These are phyloP conservation scores for Dinochytrium kinnereticum DNA, from an alignment of 371 early-diverging fungal species.

Conservation along the genomic window DNA sequence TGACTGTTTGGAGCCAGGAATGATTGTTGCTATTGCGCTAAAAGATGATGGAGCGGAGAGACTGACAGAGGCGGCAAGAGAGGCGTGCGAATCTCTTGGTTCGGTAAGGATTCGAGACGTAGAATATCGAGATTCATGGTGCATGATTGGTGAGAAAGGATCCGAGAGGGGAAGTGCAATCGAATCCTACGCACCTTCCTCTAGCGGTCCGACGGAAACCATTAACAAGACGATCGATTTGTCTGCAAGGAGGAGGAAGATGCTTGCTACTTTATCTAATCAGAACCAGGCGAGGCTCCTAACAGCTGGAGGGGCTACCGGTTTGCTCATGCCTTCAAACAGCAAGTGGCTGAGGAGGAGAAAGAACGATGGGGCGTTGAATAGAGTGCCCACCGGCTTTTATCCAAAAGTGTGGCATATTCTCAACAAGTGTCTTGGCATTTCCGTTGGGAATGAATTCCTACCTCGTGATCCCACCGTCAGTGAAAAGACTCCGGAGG, in stretches of 20 bases:
- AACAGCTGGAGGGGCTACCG: conserved; percentile 16
- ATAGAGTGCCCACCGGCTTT: conserved; percentile 78
- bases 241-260: conserved; percentile 21
- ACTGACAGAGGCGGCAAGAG: conserved; percentile 61
- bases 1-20: conserved; percentile 64
- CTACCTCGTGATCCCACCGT: conserved; percentile 83
- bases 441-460: conserved; percentile 57
- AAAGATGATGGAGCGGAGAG: conserved; percentile 78
- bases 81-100: conserved; percentile 68
- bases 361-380: conserved; percentile 82
- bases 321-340: conserved; percentile 58
- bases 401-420: conserved; percentile 80
- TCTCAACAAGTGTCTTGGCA: conserved; percentile 64
- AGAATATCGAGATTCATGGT: conserved; percentile 80
- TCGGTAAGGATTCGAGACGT: conserved; percentile 60
- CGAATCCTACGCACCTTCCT: conserved; percentile 34
- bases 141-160: conserved; percentile 75
- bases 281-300: conserved; percentile 6
- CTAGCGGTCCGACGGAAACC: conserved; percentile 35
- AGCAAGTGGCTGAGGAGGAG: conserved; percentile 78
- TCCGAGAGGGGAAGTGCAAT: conserved; percentile 37
- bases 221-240: conserved; percentile 40
- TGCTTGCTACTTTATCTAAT: conserved; percentile 12
- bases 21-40: conserved; percentile 68
- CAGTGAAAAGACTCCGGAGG: conserved; percentile 84